Evolutionary conservation across 495 filamentous ascomycete species (phyloP).

Genomic region (Physcia stellaris): DNA sequence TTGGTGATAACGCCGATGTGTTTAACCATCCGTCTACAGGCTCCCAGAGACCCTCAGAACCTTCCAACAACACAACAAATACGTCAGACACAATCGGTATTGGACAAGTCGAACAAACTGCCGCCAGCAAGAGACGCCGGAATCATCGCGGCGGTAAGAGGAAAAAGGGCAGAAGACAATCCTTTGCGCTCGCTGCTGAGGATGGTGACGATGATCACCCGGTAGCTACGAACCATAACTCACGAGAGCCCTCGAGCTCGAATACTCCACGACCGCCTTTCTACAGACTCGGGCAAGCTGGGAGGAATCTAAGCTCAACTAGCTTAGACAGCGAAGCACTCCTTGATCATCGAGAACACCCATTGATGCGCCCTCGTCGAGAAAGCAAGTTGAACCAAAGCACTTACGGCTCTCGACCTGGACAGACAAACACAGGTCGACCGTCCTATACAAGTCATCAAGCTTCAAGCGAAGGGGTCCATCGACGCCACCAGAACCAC

Average conservation of each 20-base stretch:
- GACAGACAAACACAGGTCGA: conserved; percentile 16
- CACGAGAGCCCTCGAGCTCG: conserved; percentile 19
- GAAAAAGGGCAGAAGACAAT: conserved; percentile 47
- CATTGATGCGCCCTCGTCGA: conserved; percentile 53
- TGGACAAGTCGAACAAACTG: conserved; percentile 5
- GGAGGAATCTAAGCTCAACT: conserved; percentile 53
- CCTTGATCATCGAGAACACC: conserved; percentile 70
- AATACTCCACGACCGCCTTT: conserved; percentile 29
- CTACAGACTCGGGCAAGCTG: conserved; percentile 38
- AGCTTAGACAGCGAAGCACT: conserved; percentile 72
- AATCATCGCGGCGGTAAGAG: conserved; percentile 42
- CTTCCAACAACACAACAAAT: conserved; percentile 10
- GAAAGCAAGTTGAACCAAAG: conserved; percentile 36
- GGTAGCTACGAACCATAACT: conserved; percentile 17
- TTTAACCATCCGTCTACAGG: conserved; percentile 2
- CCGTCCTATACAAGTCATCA: conserved; percentile 7
- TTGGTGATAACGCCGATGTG: too few relatives aligned
- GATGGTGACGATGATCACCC: conserved; percentile 25
- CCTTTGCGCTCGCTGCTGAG: conserved; percentile 40
- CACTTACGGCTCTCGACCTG: conserved; percentile 14
- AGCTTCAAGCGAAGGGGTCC: conserved; percentile 5
- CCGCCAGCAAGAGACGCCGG: conserved; percentile 23
- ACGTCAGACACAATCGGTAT: conserved; percentile 9
- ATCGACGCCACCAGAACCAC: conserved; percentile 3
- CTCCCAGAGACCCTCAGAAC: conserved; percentile 11